Conservation (phyloP, 2,329 filamentous ascomycete genomes). For the Biscogniauxia marginata region DNA sequence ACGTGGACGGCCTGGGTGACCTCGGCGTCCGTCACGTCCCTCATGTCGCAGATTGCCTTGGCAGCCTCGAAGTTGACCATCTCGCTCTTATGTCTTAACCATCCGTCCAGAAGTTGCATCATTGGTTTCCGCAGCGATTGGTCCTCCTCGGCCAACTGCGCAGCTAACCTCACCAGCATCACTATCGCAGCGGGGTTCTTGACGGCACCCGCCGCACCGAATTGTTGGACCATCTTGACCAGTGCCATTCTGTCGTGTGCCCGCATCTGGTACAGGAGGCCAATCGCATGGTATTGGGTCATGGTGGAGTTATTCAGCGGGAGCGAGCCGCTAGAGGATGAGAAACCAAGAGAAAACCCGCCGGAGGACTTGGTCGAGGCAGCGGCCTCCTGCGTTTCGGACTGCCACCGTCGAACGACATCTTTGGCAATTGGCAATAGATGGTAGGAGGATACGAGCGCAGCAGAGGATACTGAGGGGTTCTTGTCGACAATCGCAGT, state of each 20-base stretch:
- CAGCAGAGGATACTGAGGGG: slow-evolving; percentile 92
- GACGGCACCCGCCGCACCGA: slow-evolving; percentile 83
- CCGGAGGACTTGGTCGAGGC: slow-evolving; percentile 84
- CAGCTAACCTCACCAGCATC: slow-evolving; percentile 87
- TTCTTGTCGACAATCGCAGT: slow-evolving; percentile 99
- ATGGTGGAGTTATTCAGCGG: slow-evolving; percentile 93
- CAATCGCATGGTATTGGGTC: slow-evolving; percentile 98
- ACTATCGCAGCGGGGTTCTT: slow-evolving; percentile 94
- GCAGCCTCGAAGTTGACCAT: slow-evolving; percentile 99
- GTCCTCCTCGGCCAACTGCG: slow-evolving; percentile 93
- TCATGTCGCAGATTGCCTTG: slow-evolving; percentile 95
- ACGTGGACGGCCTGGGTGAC: slow-evolving; percentile 91
- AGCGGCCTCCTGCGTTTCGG: slow-evolving; percentile 95
- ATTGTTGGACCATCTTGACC: slow-evolving; percentile 99
- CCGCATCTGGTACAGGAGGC: slow-evolving; percentile 95
- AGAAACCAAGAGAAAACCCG: slow-evolving; percentile 89
- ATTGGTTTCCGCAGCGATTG: slow-evolving; percentile 86
- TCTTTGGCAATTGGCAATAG: slow-evolving; percentile 94
- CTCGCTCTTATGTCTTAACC: slow-evolving; percentile 97
- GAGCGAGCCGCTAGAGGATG: slow-evolving; percentile 70
- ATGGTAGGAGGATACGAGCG: slow-evolving; percentile 95
- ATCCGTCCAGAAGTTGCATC: slow-evolving; percentile 94
- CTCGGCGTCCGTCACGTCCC: slow-evolving; percentile 88
- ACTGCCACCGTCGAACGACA: slow-evolving; percentile 96
- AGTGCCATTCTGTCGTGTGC: slow-evolving; percentile 96